phyloP scores from a whole-genome alignment of 495 filamentous ascomycete species.

The Podospora pseudoanserina region DNA sequence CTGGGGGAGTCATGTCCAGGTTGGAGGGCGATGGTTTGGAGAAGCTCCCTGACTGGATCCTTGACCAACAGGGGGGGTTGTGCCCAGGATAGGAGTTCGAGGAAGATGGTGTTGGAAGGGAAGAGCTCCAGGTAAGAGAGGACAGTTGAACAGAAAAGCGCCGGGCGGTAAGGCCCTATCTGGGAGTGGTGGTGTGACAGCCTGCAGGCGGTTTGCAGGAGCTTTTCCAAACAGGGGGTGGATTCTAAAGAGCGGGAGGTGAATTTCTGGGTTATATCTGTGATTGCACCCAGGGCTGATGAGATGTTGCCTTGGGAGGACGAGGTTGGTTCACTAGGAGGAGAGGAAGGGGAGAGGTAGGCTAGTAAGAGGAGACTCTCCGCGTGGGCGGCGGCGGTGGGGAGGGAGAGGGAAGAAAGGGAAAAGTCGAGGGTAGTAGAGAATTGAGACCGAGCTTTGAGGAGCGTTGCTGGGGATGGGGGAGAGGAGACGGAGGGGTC shows the following conservation, averaged over 20 bases:
- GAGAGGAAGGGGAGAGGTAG: slow-evolving; percentile 50
- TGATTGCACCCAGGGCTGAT: slow-evolving; percentile 42
- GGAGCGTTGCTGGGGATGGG: slow-evolving; percentile 34
- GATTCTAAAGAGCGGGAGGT: slow-evolving; percentile 41
- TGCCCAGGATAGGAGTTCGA: slow-evolving; percentile 67
- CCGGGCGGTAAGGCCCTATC: slow-evolving; percentile 59
- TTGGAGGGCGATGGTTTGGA: slow-evolving; percentile 35
- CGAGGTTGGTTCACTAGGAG: slow-evolving; percentile 25
- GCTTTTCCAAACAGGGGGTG: slow-evolving; percentile 52
- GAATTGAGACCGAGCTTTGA: slow-evolving; percentile 56
- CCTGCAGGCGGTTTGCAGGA: slow-evolving; percentile 64
- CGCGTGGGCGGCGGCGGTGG: slow-evolving; percentile 49
- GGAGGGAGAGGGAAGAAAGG: slow-evolving; percentile 45
- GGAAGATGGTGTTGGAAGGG: slow-evolving; percentile 75
- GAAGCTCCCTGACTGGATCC: slow-evolving; percentile 63
- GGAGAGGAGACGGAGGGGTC: slow-evolving; percentile 19
- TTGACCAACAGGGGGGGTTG: slow-evolving; percentile 61
- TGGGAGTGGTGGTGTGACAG: slow-evolving; percentile 65
- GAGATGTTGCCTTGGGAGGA: slow-evolving; percentile 50
- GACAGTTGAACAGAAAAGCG: slow-evolving; percentile 58
- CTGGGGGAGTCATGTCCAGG: slow-evolving; percentile 38
- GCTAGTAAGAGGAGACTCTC: slow-evolving; percentile 60
- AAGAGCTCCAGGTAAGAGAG: slow-evolving; percentile 56
- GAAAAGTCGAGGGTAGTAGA: slow-evolving; percentile 54
- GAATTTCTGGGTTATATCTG: slow-evolving; percentile 44